Conservation (phyloP, 208 protist genomes). For the Naegleria fowleri region DNA sequence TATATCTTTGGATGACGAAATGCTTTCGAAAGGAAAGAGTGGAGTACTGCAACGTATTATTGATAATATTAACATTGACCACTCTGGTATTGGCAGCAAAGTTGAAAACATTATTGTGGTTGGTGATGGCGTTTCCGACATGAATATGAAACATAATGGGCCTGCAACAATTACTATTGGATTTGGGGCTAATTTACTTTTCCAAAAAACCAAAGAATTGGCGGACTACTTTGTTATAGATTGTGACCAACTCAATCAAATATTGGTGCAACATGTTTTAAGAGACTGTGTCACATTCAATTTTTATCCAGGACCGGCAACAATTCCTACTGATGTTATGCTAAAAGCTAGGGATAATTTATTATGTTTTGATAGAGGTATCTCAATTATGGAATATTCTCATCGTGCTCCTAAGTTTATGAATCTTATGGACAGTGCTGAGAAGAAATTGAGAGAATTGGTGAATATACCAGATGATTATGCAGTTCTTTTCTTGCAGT, state of each 20-base stretch:
- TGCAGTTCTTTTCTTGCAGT: conserved; percentile 60
- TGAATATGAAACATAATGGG: conserved; percentile 15
- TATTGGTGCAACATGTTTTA: neutral
- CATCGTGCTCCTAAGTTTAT: conserved; percentile 54
- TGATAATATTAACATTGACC: neutral
- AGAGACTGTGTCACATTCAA: conserved; percentile 38
- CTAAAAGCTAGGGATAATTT: conserved; percentile 48
- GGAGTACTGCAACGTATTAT: neutral
- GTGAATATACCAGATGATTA: conserved; percentile 59
- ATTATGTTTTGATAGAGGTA: conserved; percentile 52
- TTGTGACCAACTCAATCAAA: neutral
- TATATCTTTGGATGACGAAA: neutral
- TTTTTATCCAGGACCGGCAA: conserved; percentile 65
- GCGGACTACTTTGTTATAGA: neutral
- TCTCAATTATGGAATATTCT: conserved; percentile 65
- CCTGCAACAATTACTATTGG: conserved; percentile 1
- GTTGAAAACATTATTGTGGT: neutral
- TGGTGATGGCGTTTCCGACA: conserved; percentile 21
- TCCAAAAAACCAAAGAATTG: conserved; percentile 25
- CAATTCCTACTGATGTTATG: conserved; percentile 56
- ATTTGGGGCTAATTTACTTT: neutral
- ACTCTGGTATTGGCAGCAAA: neutral
- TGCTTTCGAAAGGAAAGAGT: neutral
- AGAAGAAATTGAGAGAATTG: conserved; percentile 48
- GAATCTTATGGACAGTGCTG: conserved; percentile 43